These are phyloP conservation scores for Alternaria brassicae DNA, from an alignment of 2,329 filamentous ascomycete species.

Conservation along the genomic window DNA sequence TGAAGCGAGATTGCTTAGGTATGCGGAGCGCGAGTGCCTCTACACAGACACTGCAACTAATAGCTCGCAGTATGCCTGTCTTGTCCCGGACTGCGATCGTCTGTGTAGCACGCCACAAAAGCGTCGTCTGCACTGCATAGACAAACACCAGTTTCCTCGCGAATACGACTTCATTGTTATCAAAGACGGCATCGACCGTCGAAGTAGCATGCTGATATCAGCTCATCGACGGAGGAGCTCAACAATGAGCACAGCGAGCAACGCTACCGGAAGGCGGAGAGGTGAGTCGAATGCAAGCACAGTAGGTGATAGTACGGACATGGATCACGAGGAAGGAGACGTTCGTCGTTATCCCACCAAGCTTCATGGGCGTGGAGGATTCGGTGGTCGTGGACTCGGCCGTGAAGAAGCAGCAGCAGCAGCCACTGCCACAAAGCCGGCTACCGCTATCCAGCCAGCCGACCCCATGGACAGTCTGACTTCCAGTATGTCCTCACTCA, in stretches of 20 bases:
- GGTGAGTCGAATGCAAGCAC: slow-evolving; percentile 30
- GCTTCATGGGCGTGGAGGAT: slow-evolving; percentile 43
- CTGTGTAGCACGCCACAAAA: slow-evolving; percentile 85
- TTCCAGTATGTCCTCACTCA: slow-evolving; percentile 73
- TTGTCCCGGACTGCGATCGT: slow-evolving; percentile 85
- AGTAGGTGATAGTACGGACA: slow-evolving; percentile 33
- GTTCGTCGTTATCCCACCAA: slow-evolving; percentile 27
- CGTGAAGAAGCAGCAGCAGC: slow-evolving; percentile 1
- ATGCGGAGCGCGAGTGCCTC: slow-evolving; percentile 13
- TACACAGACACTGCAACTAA: slow-evolving; percentile 17
- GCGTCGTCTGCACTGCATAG: slow-evolving; percentile 84
- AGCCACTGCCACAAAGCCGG: slow-evolving; percentile 5
- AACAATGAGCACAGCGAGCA: slow-evolving; percentile 27
- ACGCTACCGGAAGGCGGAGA: slow-evolving; percentile 17
- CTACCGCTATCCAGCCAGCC: slow-evolving; percentile 39
- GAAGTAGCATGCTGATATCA: slow-evolving; percentile 75
- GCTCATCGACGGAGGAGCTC: slow-evolving; percentile 45
- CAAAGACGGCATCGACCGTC: slow-evolving; percentile 86
- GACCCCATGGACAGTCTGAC: slow-evolving; percentile 69
- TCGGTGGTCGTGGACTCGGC: slow-evolving; percentile 29
- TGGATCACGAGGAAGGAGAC: slow-evolving; percentile 22
- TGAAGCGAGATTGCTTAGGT: background rate
- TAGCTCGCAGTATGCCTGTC: slow-evolving; percentile 75
- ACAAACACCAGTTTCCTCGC: slow-evolving; percentile 90
- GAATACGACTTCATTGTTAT: slow-evolving; percentile 66